A percentile compares a stretch with the other conserved stretches of the same genome.
Evolutionary conservation across 2,329 filamentous ascomycete genomes (phyloP).

Genomic region (Aspergillus costaricaensis): DNA sequence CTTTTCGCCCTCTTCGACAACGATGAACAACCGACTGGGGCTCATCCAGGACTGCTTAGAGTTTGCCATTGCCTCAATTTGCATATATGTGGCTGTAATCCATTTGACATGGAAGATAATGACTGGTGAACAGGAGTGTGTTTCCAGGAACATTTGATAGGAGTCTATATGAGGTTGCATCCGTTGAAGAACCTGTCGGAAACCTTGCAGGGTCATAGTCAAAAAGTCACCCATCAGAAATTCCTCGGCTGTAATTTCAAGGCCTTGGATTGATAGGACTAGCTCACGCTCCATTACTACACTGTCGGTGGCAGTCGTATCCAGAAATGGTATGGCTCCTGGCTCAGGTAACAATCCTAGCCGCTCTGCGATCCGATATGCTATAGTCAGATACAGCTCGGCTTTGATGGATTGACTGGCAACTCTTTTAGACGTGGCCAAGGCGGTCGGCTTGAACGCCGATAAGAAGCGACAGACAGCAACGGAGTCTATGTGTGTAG

Average conservation of each 20-base stretch:
- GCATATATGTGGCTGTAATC: slow-evolving; percentile 12
- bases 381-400: slow-evolving; percentile 18
- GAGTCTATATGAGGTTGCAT: slow-evolving; percentile 15
- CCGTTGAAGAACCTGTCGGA: slow-evolving; percentile 6
- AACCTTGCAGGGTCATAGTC: slow-evolving; percentile 9
- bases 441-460: slow-evolving; percentile 20
- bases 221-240: slow-evolving; percentile 13
- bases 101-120: slow-evolving; percentile 20
- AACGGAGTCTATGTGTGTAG: slow-evolving; percentile 18
- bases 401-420: slow-evolving; percentile 18
- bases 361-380: slow-evolving; percentile 13
- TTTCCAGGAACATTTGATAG: slow-evolving; percentile 14
- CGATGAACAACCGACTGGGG: slow-evolving; percentile 5
- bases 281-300: slow-evolving; percentile 14
- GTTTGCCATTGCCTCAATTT: slow-evolving; percentile 13
- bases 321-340: neutral
- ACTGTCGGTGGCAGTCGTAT: neutral
- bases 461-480: slow-evolving; percentile 16
- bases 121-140: slow-evolving; percentile 12
- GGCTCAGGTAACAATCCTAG: slow-evolving; percentile 11
- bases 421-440: slow-evolving; percentile 16
- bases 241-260: slow-evolving; percentile 13
- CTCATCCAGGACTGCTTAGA: slow-evolving; percentile 14
- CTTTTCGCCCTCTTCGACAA: slow-evolving; percentile 15
- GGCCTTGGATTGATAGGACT: slow-evolving; percentile 10